Conservation (phyloP, 2,329 filamentous ascomycete species). For the Aspergillus persii region DNA sequence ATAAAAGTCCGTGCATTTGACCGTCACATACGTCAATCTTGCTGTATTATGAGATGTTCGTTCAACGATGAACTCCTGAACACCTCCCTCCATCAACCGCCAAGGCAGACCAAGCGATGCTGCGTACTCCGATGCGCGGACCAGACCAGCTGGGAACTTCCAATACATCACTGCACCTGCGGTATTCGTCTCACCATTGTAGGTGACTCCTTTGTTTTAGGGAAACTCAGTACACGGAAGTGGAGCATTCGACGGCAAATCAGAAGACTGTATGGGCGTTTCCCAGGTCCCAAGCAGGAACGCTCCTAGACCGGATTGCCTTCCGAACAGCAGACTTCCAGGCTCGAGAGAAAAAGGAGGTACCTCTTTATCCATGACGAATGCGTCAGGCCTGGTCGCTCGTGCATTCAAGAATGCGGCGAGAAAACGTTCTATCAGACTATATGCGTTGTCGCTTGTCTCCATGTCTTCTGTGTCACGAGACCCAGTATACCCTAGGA, state of each 20-base stretch:
- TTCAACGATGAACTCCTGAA: conserved; percentile 14
- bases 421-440: background rate
- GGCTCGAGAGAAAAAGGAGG: background rate
- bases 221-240: background rate
- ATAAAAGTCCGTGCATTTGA: conserved; percentile 9
- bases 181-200: background rate
- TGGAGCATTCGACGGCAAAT: background rate
- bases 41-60: conserved; percentile 5
- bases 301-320: background rate
- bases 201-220: background rate
- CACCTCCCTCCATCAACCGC: conserved; percentile 14
- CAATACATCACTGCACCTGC: background rate
- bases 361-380: background rate
- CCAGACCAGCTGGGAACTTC: conserved; percentile 4
- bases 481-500: background rate
- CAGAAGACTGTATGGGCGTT: background rate
- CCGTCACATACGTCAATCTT: conserved; percentile 6
- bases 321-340: background rate
- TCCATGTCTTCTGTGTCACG: background rate
- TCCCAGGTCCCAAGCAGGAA: background rate
- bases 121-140: background rate
- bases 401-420: background rate
- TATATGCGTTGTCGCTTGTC: background rate
- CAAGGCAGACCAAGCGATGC: conserved; percentile 10
- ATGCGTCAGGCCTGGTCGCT: background rate